A percentile compares a stretch with the other conserved stretches of the same genome.
Evolutionary conservation across 129 eudicot species (phyloP).

Genomic region (Flaveria trinervia): DNA sequence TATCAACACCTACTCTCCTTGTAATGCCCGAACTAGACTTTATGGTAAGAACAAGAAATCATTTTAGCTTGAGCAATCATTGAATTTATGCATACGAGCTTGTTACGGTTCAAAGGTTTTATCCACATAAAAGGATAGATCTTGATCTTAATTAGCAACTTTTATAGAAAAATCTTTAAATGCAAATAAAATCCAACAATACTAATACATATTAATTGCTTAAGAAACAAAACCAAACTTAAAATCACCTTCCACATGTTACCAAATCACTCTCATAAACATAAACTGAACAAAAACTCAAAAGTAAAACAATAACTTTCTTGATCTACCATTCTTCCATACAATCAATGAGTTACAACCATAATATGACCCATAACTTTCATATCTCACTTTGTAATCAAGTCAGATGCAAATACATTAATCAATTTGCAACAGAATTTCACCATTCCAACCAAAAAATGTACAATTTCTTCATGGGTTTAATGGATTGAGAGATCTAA

Average conservation of each 20-base stretch:
- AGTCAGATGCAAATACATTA: neutral
- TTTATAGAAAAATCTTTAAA: neutral
- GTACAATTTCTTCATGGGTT: conserved; percentile 29
- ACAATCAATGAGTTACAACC: conserved; percentile 12
- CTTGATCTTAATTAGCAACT: neutral
- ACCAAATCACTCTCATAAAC: neutral
- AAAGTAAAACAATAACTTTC: conserved; percentile 8
- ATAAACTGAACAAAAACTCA: neutral
- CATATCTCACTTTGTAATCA: conserved; percentile 6
- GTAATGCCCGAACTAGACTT: too few species aligned
- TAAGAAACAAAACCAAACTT: too few species aligned
- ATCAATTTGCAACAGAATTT: conserved; percentile 1
- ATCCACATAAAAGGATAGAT: too few species aligned
- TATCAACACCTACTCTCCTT: too few species aligned
- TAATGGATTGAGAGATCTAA: conserved; percentile 28
- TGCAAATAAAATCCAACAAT: neutral
- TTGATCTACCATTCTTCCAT: conserved; percentile 27
- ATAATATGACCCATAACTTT: conserved; percentile 12
- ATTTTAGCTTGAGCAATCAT: too few species aligned
- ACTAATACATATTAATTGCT: neutral
- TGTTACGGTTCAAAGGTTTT: too few species aligned
- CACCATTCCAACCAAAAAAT: neutral
- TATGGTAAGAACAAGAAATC: too few species aligned
- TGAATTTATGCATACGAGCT: too few species aligned
- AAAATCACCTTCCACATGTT: neutral